Evolutionary conservation across 768 basidiomycete species (phyloP).

Genomic region (Hericium erinaceus): DNA sequence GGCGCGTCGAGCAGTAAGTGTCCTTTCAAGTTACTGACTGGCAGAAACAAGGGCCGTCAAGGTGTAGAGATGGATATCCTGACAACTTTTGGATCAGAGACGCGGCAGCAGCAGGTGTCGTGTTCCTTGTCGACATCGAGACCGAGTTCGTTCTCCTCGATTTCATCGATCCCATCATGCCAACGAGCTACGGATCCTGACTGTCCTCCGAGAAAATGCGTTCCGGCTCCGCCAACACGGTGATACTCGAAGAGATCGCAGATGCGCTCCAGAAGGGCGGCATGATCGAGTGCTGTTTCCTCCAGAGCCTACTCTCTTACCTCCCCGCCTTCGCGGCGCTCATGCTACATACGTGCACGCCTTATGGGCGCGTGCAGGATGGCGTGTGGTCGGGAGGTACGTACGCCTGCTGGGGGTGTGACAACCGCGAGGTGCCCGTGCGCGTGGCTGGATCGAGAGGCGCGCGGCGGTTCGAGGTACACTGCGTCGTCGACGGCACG

Average conservation of each 20-base stretch:
- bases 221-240: constrained; percentile 36
- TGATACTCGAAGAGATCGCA: constrained; percentile 52
- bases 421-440: constrained; percentile 59
- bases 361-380: constrained; percentile 56
- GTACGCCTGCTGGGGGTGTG: constrained; percentile 56
- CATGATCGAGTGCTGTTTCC: constrained; percentile 48
- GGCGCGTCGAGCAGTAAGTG: constrained; percentile 41
- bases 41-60: not conserved
- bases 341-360: constrained; percentile 47
- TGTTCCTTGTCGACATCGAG: constrained; percentile 62
- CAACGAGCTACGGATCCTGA: constrained; percentile 42
- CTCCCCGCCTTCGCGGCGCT: constrained; percentile 49
- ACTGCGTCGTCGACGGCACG: constrained; percentile 53
- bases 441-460: constrained; percentile 42
- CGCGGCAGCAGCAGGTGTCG: constrained; percentile 26
- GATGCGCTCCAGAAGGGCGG: constrained; percentile 36
- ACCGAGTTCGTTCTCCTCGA: constrained; percentile 61
- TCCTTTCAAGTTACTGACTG: not conserved
- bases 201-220: constrained; percentile 27
- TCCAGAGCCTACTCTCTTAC: constrained; percentile 49
- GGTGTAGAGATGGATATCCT: not conserved
- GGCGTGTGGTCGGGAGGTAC: constrained; percentile 68
- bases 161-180: constrained; percentile 33
- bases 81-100: constrained; percentile 16
- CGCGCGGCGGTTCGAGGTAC: constrained; percentile 55